A percentile compares a stretch with the other conserved stretches of the same genome.
Evolutionary conservation across 345 rosid genomes (phyloP).

Genomic region (Eucalyptus marginata): DNA sequence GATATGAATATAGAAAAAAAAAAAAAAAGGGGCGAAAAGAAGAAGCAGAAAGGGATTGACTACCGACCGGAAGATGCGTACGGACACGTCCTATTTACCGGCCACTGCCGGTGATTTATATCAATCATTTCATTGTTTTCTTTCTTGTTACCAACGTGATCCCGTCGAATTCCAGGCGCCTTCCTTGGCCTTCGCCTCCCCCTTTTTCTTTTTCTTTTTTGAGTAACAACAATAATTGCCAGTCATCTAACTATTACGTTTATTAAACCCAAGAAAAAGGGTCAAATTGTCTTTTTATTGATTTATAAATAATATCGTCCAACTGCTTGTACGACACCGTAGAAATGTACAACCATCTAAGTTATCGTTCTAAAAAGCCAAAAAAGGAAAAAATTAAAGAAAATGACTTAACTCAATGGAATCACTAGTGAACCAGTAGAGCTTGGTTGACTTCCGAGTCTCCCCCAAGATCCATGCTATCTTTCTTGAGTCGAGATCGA

Average conservation of each 20-base stretch:
- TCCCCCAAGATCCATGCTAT: rapidly evolving
- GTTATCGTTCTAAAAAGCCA: background rate
- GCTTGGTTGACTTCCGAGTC: rapidly evolving
- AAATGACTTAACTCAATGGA: background rate
- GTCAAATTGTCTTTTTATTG: too few species aligned
- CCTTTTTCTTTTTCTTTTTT: background rate
- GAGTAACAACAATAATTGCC: background rate
- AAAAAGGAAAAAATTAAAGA: background rate
- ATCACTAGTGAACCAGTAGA: background rate
- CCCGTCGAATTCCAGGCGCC: background rate
- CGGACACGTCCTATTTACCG: background rate
- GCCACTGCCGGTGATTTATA: background rate
- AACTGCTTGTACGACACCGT: background rate
- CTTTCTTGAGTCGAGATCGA: rapidly evolving
- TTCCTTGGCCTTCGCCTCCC: background rate
- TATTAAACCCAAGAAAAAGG: too few species aligned
- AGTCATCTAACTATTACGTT: too few species aligned
- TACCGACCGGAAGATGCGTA: background rate
- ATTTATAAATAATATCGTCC: background rate
- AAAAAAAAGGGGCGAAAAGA: background rate
- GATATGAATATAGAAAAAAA: background rate
- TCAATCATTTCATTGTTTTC: background rate
- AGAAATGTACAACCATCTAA: background rate
- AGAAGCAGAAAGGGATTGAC: background rate
- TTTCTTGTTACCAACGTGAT: background rate